Evolutionary conservation across 345 rosid genomes (phyloP), one percentile per base, ranked within the genome.

Genomic region (Eucalyptus curtisii): DNA sequence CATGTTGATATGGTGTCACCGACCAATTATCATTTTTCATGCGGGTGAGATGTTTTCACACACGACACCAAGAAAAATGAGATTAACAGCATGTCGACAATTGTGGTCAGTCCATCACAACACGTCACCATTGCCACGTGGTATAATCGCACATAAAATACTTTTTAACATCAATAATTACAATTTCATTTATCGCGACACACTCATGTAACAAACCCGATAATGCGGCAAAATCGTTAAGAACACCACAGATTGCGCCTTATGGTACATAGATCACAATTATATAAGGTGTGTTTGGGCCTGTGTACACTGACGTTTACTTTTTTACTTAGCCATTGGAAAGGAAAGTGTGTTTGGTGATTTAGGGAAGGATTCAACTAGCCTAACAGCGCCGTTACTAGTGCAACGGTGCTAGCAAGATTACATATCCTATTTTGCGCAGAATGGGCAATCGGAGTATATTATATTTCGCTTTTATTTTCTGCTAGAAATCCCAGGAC

Each of bases 101-200:
- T 66, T 14, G 0, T 31, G 40, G 20, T 66, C 6, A 5, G 20
- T 31, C 20, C 76, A 31, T 66, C 0, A 8, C 37, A 4, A 15
- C 71, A 64, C 0, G 10, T 30, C 37, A 13, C 37, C 3, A 0
- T 30, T 30, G 71, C 5, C 37, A 64, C 37, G 0, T 30, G 71
- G 5, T n/a, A 66, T 31, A 31, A 66, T 16, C 79, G 6, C 10
- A 8, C 79, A 31, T 66, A 8, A 66, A 66, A 16, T 66, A 7
- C 22, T 1, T 66, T 66, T 31, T 15, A 66, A 66, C 6, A 31
- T 31, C 42, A 31, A 15, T 2, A 9, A 17, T 66, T 66, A 31
- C 22, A 66, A 64, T 66, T 66, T 66, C 71, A 4, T 64, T 64
- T 7, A 31, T 22, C 79, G 12, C 79, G 1, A 66, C 40, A 15